Percentiles rank a stretch among this genome's conserved stretches.
Conservation (phyloP, 2,329 filamentous ascomycete species). For the Didymella glomerata region DNA sequence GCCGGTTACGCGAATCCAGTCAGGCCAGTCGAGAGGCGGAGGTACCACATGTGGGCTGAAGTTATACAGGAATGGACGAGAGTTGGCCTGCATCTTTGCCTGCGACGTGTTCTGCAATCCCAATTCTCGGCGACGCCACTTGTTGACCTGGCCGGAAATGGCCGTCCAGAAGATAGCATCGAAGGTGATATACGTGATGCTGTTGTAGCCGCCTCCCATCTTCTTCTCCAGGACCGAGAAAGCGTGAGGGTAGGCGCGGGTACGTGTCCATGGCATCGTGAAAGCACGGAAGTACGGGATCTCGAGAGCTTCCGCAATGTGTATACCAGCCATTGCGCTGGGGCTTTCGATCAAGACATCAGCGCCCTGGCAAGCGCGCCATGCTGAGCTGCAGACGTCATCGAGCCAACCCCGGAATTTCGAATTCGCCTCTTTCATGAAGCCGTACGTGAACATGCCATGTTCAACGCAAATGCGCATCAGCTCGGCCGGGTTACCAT, state of each 20-base stretch:
- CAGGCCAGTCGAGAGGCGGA: conserved; percentile 91
- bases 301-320: conserved; percentile 90
- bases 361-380: conserved; percentile 81
- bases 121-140: conserved; percentile 85
- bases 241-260: conserved; percentile 92
- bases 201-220: conserved; percentile 95
- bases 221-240: conserved; percentile 93
- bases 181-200: conserved; percentile 94
- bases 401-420: conserved; percentile 93
- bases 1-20: conserved; percentile 96
- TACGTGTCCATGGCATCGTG: conserved; percentile 98
- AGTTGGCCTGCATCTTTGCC: conserved; percentile 93
- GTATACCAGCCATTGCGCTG: conserved; percentile 96
- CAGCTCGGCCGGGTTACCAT: conserved; percentile 89
- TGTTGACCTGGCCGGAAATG: conserved; percentile 88
- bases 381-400: conserved; percentile 82
- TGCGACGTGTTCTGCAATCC: conserved; percentile 81
- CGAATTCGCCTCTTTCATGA: conserved; percentile 79
- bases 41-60: conserved; percentile 95
- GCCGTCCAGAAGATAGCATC: conserved; percentile 97
- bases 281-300: conserved; percentile 98
- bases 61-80: conserved; percentile 98
- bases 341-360: conserved; percentile 95
- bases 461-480: conserved; percentile 98
- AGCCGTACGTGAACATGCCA: conserved; percentile 94